Evolutionary conservation across 176 grass and related monocot species (phyloP), one percentile per base, ranked within the genome.

Genomic region (Chrysopogon serrulatus): DNA sequence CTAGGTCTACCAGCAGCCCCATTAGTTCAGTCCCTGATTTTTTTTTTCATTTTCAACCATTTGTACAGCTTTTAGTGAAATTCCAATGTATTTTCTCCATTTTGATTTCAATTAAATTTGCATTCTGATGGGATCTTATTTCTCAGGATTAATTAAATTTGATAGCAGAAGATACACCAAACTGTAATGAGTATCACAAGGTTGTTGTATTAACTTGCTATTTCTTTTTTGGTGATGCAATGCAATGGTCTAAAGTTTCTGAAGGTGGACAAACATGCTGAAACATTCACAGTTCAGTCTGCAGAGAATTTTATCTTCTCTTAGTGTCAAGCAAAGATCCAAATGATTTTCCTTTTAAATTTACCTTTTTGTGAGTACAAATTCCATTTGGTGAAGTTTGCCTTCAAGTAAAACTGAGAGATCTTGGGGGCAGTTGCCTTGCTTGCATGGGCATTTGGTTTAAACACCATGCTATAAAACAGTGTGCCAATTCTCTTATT

Each of bases 401-500:
- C 31, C 11, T 42, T 62, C 23, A 53, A 76, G 49, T 91, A 62
- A 45, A 76, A 83, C 64, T 48, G 10, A 73, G 64, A 76, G 63
- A 77, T 66, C 8, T 30, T 62, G 44, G 35, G n/a, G 73, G 43
- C 65, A 48, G 10, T 28, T 43, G 76, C 28, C 27, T 84, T 81
- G 49, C 69, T 75, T 92, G 59, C 34, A 88, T 79, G 79, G 73
- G 59, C 28, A 47, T 81, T 76, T 79, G 64, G 81, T 77, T 77
- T 32, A 71, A 77, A 9, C 62, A 56, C 18, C 77, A 74, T 44
- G 36, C 35, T 68, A 80, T 43, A 65, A 47, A 56, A 37, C 43
- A 27, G 56, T 60, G 65, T 27, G 31, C 48, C 27, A 81, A 65
- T 3, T 31, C 62, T 72, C 42, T 80, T 80, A 80, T 23, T 63